These are phyloP conservation scores for Hamigera avellanea DNA, from an alignment of 495 filamentous ascomycete species.

Conservation along the genomic window DNA sequence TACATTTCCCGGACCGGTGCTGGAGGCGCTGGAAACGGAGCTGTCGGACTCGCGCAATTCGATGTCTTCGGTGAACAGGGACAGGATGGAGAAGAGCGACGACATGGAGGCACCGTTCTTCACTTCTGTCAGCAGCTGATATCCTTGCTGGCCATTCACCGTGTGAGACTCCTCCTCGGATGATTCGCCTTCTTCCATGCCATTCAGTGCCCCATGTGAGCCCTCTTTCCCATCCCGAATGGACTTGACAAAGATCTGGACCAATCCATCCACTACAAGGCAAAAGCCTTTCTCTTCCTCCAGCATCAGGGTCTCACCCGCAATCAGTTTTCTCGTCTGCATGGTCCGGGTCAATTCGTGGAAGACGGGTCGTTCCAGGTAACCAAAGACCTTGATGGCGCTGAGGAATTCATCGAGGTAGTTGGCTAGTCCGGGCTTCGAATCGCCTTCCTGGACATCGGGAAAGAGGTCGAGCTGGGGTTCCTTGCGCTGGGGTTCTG, in stretches of 20 bases:
- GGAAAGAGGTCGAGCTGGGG: slow-evolving; percentile 91
- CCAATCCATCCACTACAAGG: slow-evolving; percentile 89
- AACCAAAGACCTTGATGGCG: slow-evolving; percentile 99
- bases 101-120: slow-evolving; percentile 99
- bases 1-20: slow-evolving; percentile 17
- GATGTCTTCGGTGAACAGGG: slow-evolving; percentile 91
- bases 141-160: slow-evolving; percentile 56
- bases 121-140: slow-evolving; percentile 91
- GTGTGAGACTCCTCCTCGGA: slow-evolving; percentile 57
- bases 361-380: slow-evolving; percentile 90
- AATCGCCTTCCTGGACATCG: slow-evolving; percentile 78
- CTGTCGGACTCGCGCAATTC: slow-evolving; percentile 52
- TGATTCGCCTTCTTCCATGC: slow-evolving; percentile 20
- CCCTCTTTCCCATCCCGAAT: slow-evolving; percentile 41
- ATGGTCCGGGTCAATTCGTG: slow-evolving; percentile 95
- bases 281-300: slow-evolving; percentile 99
- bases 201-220: slow-evolving; percentile 11
- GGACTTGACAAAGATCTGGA: slow-evolving; percentile 97
- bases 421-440: slow-evolving; percentile 81
- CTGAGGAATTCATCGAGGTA: slow-evolving; percentile 97
- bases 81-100: slow-evolving; percentile 92
- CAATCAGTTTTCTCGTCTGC: slow-evolving; percentile 93
- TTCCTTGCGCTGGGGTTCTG: slow-evolving; percentile 91
- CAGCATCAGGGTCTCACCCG: slow-evolving; percentile 85
- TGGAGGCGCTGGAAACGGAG: slow-evolving; percentile 30